Conservation (phyloP, 352 stramenopile genomes). For the Phytophthora rubi region DNA sequence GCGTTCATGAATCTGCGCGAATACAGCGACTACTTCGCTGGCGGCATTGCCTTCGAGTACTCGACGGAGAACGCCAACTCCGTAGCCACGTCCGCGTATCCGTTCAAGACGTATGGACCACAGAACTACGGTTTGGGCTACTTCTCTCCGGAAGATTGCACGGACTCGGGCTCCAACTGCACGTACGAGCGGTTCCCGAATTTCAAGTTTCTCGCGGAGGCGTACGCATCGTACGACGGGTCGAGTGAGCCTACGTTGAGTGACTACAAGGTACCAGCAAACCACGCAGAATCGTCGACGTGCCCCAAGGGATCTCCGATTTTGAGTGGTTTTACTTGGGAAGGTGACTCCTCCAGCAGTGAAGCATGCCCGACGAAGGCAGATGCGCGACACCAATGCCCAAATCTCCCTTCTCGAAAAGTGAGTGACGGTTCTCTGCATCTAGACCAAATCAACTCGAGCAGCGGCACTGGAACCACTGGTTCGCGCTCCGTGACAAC, state of each 20-base stretch:
- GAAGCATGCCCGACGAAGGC: conserved; percentile 33
- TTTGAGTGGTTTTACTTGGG: conserved; percentile 31
- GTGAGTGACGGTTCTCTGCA: conserved; percentile 15
- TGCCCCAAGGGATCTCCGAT: conserved; percentile 26
- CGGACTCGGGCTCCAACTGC: conserved; percentile 50
- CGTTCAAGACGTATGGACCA: conserved; percentile 65
- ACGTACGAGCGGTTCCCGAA: conserved; percentile 68
- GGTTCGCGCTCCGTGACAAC: conserved; percentile 1
- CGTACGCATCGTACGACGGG: conserved; percentile 46
- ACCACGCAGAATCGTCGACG: conserved; percentile 24
- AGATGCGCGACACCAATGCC: conserved; percentile 43
- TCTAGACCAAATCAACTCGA: conserved; percentile 23
- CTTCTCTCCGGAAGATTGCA: conserved; percentile 68
- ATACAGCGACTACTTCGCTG: conserved; percentile 72
- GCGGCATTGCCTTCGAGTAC: conserved; percentile 83
- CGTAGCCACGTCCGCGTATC: conserved; percentile 56
- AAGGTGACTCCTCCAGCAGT: conserved; percentile 27
- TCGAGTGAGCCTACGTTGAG: conserved; percentile 40
- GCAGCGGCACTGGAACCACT: neutral
- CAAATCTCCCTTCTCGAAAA: conserved; percentile 22
- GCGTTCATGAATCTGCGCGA: conserved; percentile 57
- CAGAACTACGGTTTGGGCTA: conserved; percentile 86
- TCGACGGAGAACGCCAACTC: conserved; percentile 81
- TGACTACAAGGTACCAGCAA: conserved; percentile 30
- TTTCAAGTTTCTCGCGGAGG: conserved; percentile 29